phyloP scores from a whole-genome alignment of 169 alveolate genomes.

The Plasmodium adleri region DNA sequence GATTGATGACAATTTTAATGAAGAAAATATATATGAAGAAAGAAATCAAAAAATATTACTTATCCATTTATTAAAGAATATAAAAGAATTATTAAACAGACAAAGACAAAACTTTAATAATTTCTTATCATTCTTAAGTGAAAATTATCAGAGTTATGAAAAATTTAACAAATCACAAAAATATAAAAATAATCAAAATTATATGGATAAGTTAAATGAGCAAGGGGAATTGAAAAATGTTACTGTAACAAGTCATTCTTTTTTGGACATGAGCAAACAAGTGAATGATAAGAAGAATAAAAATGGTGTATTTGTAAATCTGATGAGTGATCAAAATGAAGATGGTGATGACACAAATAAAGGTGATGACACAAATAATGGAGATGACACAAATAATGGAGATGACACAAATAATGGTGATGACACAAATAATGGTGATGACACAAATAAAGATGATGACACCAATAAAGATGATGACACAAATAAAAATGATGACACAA shows the following conservation, averaged over 20 bases:
- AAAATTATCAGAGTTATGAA: conserved; percentile 55
- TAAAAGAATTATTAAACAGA: conserved; percentile 46
- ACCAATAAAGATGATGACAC: background rate
- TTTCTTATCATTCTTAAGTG: conserved; percentile 63
- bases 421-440: background rate
- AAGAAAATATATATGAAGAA: conserved; percentile 32
- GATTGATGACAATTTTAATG: background rate
- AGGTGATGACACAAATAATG: background rate
- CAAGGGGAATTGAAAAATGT: background rate
- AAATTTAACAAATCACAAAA: background rate
- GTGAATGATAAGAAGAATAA: background rate
- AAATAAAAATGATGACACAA: background rate
- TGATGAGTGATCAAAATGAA: background rate
- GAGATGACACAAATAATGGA: background rate
- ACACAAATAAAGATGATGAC: background rate
- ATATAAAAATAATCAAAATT: conserved; percentile 5
- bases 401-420: background rate
- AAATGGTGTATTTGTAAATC: background rate
- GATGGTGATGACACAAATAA: background rate
- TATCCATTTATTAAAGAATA: conserved; percentile 47
- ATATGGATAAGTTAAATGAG: background rate
- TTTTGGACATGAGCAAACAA: background rate
- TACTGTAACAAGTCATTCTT: background rate
- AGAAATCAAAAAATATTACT: conserved; percentile 37
- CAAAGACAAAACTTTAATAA: conserved; percentile 45